Evolutionary conservation across 805 yeast genomes (phyloP), one percentile per base, ranked within the genome.

Genomic region (Saccharomycopsis vini): DNA sequence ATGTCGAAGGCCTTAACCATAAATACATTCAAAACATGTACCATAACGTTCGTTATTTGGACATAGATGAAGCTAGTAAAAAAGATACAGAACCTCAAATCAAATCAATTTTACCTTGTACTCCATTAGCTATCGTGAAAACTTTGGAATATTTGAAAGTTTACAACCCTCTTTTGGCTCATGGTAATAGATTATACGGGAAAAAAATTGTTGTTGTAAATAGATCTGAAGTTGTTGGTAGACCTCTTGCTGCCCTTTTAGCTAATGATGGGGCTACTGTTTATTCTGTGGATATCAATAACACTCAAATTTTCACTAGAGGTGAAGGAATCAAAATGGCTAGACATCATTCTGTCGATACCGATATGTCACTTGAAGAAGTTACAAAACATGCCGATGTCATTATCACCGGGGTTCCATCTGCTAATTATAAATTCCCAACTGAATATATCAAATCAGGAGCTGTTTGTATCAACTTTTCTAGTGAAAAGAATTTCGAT

Each of bases 241-340:
- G 98, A 54, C 98, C 98, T 1, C 67, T 92, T 47, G 97, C 97
- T 28, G 97, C 98, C 0, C 63, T 92, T 30, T 68, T 92, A 51
- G 97, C 98, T 16, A 92, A 92, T 57, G 98, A 92, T 58, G 98
- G 98, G 50, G 98, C 98, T 19, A 81, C 81, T 1, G 97, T 92
- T 2, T 92, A 83, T 61, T 89, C 97, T 1, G 90, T 79, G 2
- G 97, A 92, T 59, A 65, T 92, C 40, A 79, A 82, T 55, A 84
- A 87, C 54, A 78, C 88, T 50, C 97, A 92, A 62, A 78, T 79
- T 60, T 92, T 85, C 64, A 90, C 96, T 18, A 75, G 98, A 56
- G 98, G 98, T 29, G 95, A 86, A 55, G 95, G 95, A 32, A 69
- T 92, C 54, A 77, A 75, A 57, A 75, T 81, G 55, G 77, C 72